phyloP scores from a whole-genome alignment of 805 yeast species.

The Candida nitratophila region DNA sequence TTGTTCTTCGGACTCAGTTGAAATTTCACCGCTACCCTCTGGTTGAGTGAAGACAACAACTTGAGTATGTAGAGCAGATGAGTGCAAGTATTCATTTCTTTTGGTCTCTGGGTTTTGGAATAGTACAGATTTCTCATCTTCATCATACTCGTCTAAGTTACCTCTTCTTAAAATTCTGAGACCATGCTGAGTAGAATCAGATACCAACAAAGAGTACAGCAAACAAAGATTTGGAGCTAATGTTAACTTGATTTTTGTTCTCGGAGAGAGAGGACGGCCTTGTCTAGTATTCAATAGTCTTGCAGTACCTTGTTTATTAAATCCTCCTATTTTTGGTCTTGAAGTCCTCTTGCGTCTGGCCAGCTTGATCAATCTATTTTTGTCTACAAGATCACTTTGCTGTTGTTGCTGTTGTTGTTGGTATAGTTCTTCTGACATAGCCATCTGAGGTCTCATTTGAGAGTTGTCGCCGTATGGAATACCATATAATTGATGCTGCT shows the following conservation, averaged over 20 bases:
- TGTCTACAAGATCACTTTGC: neutral
- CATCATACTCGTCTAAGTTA: neutral
- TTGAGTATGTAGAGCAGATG: slow-evolving; percentile 10
- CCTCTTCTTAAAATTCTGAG: neutral
- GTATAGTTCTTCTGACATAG: too few species aligned
- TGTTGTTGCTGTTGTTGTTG: neutral
- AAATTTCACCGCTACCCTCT: neutral
- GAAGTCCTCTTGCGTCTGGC: neutral
- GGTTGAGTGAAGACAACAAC: slow-evolving; percentile 9
- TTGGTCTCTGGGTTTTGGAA: neutral
- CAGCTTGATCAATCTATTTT: neutral
- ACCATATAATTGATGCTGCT: neutral
- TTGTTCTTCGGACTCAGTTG: slow-evolving; percentile 2
- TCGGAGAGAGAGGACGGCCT: slow-evolving; percentile 42
- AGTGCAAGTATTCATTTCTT: neutral
- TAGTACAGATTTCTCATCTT: neutral
- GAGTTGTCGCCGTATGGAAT: neutral
- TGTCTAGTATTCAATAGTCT: slow-evolving; percentile 8
- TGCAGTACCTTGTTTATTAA: neutral
- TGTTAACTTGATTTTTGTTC: slow-evolving; percentile 42
- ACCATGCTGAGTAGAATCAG: slow-evolving; percentile 19
- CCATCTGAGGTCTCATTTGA: too few species aligned
- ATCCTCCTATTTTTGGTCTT: neutral
- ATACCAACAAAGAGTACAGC: slow-evolving; percentile 35
- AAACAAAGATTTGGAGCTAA: slow-evolving; percentile 36